Base-by-base conservation (phyloP, 2,329 filamentous ascomycete species). In the Colletotrichum euphorbiae region DNA sequence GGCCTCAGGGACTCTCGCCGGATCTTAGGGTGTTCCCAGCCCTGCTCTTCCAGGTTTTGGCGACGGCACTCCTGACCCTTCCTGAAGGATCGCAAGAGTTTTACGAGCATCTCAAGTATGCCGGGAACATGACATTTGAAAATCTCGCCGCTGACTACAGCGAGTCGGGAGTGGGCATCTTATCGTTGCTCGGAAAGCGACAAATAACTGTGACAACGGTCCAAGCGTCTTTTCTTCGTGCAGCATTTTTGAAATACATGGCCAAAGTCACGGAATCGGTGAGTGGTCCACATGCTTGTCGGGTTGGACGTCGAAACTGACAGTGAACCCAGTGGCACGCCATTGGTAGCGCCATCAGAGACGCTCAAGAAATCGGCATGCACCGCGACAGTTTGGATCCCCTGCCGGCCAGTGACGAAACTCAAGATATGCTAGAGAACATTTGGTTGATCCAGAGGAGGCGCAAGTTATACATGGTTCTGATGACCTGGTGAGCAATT, bases 301-400 rank as follows among this genome's bases (percentile, higher is more conserved):
- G 8, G 28, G 21, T 31, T 28, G 40, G 21, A 36, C 6, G 12
- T 31, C 46, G n/a, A 52, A 45, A 46, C 33, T 58, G 24, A 69
- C 42, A 21, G 3, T 28, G 33, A 40, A 17, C 24, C 24, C 57
- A 86, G 83, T 88, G 85, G 85, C 85, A 88, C 73, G 81, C 82
- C 1, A 80, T 90, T 33, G 85, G 85, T 1, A 80, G 82, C 21
- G 84, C 85, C 0, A 89, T 90, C 62, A 80, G 86, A 45, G 87
- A 90, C 73, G 88, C 87, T 0, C 88, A 90, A 73, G 88, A 90
- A 71, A 83, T 90, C 45, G 88, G 87, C 12, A 78, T 90, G 72
- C 85, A 90, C 71, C 81, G 84, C 12, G 83, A 87, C 69, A 80
- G 78, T 40, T 76, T 84, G 31, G 85, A 88, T 70, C 85, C 85